Evolutionary conservation across 2,329 filamentous ascomycete genomes (phyloP).

Genomic region (Cytospora leucostoma): DNA sequence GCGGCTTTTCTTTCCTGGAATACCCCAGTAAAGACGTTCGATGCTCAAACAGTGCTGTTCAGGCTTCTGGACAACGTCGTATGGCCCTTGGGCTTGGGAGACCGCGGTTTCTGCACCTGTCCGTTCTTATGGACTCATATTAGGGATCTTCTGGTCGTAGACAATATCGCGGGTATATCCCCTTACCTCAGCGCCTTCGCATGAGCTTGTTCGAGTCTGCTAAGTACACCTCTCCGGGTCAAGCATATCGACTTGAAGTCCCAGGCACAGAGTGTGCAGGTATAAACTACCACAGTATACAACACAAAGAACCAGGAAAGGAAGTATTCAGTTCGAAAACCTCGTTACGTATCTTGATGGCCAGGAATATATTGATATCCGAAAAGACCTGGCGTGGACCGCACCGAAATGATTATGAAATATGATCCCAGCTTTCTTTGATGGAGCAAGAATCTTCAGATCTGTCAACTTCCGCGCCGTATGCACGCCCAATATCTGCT

Average conservation of each 20-base stretch:
- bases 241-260: neutral
- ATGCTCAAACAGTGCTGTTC: neutral
- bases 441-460: neutral
- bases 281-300: neutral
- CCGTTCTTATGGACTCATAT: no score
- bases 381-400: neutral
- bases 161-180: neutral
- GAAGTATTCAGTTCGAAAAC: neutral
- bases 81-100: neutral
- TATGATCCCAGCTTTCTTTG: neutral
- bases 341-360: neutral
- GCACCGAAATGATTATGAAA: neutral
- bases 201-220: conserved; percentile 8
- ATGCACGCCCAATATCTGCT: neutral
- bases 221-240: neutral
- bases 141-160: neutral
- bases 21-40: neutral
- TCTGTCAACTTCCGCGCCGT: neutral
- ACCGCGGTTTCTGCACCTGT: no score
- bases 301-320: neutral
- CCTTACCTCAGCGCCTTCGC: neutral
- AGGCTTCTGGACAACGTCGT: neutral
- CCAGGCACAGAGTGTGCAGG: conserved; percentile 2
- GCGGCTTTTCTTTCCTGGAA: neutral
- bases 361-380: neutral